A percentile compares a stretch with the other conserved stretches of the same genome.
These are phyloP conservation scores for Neurospora africana DNA, from an alignment of 495 filamentous ascomycete genomes.

Conservation along the genomic window DNA sequence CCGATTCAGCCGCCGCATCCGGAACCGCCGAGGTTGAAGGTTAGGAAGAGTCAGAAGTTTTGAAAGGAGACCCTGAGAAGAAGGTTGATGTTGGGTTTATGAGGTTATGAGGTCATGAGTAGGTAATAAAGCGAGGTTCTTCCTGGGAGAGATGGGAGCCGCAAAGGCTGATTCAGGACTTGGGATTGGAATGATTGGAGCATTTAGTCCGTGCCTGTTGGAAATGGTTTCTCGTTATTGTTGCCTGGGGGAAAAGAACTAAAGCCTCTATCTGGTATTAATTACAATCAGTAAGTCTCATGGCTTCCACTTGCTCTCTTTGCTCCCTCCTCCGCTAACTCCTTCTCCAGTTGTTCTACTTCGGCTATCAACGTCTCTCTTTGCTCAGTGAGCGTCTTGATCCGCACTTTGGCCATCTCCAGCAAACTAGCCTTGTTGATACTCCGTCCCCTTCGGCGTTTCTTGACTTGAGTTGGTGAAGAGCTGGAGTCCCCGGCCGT, in stretches of 20 bases:
- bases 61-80: not conserved
- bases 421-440: slow-evolving; percentile 17
- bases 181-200: not conserved
- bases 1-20: not conserved
- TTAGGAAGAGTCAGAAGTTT: not conserved
- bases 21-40: not conserved
- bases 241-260: not conserved
- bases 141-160: not conserved
- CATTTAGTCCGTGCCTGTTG: not conserved
- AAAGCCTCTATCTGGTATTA: not conserved
- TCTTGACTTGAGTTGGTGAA: not conserved
- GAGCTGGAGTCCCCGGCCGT: not conserved
- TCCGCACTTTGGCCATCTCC: slow-evolving; percentile 12
- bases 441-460: not conserved
- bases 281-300: not conserved
- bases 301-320: not conserved
- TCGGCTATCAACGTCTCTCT: slow-evolving; percentile 6
- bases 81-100: not conserved
- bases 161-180: not conserved
- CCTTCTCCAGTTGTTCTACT: not conserved
- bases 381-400: slow-evolving; percentile 7
- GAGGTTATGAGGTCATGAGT: not conserved
- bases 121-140: not conserved
- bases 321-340: not conserved
- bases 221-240: not conserved